Evolutionary conservation across 83 land plant species (phyloP).

Genomic region (Larix sibirica): DNA sequence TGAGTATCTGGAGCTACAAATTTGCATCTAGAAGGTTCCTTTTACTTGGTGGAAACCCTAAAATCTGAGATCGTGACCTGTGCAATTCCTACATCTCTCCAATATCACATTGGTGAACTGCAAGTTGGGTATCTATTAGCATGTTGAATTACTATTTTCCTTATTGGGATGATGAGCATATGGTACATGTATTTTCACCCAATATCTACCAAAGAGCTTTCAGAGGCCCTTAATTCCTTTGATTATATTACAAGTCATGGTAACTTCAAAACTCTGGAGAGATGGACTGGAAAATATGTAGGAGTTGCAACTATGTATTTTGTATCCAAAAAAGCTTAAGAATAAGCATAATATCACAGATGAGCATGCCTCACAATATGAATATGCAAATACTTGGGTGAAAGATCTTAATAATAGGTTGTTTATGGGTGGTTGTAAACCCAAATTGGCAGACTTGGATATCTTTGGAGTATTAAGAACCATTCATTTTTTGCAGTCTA

Average conservation of each 20-base stretch:
- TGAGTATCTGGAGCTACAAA: no score
- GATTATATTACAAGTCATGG: constrained; percentile 92
- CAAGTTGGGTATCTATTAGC: no score
- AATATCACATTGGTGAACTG: no score
- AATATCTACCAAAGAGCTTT: constrained; percentile 82
- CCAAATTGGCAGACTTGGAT: constrained; percentile 93
- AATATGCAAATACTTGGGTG: constrained; percentile 95
- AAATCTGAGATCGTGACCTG: no score
- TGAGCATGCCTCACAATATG: constrained; percentile 90
- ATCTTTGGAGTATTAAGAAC: constrained; percentile 95
- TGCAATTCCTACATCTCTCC: no score
- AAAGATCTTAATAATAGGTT: constrained; percentile 69
- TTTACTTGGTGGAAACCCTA: no score
- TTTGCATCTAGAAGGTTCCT: no score
- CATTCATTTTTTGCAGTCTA: constrained; percentile 72
- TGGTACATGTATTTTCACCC: constrained; percentile 96
- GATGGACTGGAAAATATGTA: constrained; percentile 79
- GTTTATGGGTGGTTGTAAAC: constrained; percentile 98
- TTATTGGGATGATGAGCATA: constrained; percentile 90
- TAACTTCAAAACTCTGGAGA: constrained; percentile 80
- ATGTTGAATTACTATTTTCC: no score
- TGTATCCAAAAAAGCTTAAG: constrained; percentile 88
- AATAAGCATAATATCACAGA: constrained; percentile 87
- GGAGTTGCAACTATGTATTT: constrained; percentile 97
- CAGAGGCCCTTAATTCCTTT: constrained; percentile 95